These are phyloP conservation scores for Thielaviopsis euricoi DNA, from an alignment of 2,329 filamentous ascomycete genomes.

Conservation along the genomic window DNA sequence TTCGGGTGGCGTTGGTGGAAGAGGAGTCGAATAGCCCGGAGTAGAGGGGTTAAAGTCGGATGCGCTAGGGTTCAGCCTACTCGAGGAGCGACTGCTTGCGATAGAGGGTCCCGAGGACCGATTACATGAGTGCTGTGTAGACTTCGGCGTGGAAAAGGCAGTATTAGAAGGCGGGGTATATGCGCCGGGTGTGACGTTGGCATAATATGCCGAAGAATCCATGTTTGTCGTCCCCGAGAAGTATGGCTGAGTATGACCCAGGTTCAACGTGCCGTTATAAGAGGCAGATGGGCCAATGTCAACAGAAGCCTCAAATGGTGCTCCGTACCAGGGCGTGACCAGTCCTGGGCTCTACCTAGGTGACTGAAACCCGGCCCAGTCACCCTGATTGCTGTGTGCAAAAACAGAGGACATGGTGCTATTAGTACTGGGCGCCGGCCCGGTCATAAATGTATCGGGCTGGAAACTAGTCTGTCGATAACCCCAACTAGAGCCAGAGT, in stretches of 20 bases:
- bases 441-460: not conserved
- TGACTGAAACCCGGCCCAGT: not conserved
- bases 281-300: not conserved
- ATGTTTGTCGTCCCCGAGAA: not conserved
- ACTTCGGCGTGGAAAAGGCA: not conserved
- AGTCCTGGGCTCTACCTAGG: not conserved
- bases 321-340: not conserved
- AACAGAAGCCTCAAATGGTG: not conserved
- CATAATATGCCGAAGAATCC: not conserved
- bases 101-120: not conserved
- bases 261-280: not conserved
- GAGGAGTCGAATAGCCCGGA: not conserved
- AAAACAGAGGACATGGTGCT: not conserved
- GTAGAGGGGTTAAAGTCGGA: not conserved
- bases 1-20: not conserved
- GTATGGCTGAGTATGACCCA: not conserved
- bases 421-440: not conserved
- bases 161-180: not conserved
- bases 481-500: not conserved
- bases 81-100: not conserved
- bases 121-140: not conserved
- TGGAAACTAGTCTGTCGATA: not conserved
- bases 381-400: not conserved
- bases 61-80: not conserved
- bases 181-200: not conserved